A percentile compares a stretch with the other conserved stretches of the same genome.
phyloP scores from a whole-genome alignment of 179 eudicot genomes.

The Corrigiola litoralis region DNA sequence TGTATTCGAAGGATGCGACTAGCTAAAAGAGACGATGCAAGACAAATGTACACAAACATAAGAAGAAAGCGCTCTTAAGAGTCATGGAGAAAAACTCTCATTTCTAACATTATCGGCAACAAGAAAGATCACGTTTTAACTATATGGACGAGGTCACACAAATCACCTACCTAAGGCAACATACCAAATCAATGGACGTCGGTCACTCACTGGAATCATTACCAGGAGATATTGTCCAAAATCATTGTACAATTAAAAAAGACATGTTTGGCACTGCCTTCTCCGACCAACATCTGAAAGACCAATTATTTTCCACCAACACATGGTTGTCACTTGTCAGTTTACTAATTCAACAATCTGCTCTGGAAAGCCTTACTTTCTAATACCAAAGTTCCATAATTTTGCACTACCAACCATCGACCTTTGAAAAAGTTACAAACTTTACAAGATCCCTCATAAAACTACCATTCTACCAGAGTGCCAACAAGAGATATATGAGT shows the following conservation, averaged over 20 bases:
- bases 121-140: background rate
- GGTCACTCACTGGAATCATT: too few relatives aligned
- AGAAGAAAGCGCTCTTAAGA: too few relatives aligned
- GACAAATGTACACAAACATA: background rate
- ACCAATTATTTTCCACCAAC: slow-evolving; percentile 6
- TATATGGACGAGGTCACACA: too few relatives aligned
- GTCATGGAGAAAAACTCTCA: background rate
- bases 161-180: too few relatives aligned
- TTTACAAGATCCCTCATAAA: slow-evolving; percentile 10
- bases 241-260: background rate
- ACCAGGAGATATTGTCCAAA: background rate
- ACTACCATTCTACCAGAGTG: background rate
- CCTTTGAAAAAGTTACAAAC: slow-evolving; percentile 9
- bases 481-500: background rate
- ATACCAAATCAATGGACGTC: too few relatives aligned
- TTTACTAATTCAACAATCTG: background rate
- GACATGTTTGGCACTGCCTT: background rate
- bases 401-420: slow-evolving; percentile 5
- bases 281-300: slow-evolving; percentile 2
- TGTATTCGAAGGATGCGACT: background rate
- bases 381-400: background rate
- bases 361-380: background rate
- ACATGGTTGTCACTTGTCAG: too few relatives aligned
- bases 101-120: background rate
- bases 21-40: too few relatives aligned